Conservation (phyloP, 768 basidiomycete genomes). For the Leucosporidium creatinivorum region DNA sequence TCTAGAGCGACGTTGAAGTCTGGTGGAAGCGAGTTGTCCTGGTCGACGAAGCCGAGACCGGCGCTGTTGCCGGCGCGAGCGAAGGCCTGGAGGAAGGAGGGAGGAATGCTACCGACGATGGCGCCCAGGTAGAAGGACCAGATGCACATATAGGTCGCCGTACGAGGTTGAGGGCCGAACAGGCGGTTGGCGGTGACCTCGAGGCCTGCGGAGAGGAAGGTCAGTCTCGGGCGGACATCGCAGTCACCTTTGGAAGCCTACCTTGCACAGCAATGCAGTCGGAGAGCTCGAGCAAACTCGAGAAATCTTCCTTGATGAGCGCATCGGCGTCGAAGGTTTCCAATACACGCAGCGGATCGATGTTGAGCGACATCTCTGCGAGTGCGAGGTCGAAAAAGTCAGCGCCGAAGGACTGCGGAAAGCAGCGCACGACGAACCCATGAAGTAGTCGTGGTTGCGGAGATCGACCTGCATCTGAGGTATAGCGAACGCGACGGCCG, state of each 20-base stretch:
- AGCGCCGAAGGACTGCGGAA: not conserved
- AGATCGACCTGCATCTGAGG: slow-evolving; percentile 70
- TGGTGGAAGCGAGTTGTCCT: slow-evolving; percentile 68
- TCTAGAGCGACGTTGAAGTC: slow-evolving; percentile 57
- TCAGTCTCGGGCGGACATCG: not conserved
- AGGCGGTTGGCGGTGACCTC: slow-evolving; percentile 75
- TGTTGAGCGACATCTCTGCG: slow-evolving; percentile 68
- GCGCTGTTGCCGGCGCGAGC: slow-evolving; percentile 55
- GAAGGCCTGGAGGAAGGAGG: slow-evolving; percentile 52
- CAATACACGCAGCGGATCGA: slow-evolving; percentile 54
- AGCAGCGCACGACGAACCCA: slow-evolving; percentile 53
- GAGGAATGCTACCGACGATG: slow-evolving; percentile 54
- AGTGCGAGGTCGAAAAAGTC: slow-evolving; percentile 33
- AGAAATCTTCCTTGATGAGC: slow-evolving; percentile 25
- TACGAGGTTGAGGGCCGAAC: slow-evolving; percentile 79
- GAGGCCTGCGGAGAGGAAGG: slow-evolving; percentile 50
- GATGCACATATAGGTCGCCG: slow-evolving; percentile 78
- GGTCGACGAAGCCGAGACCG: slow-evolving; percentile 62
- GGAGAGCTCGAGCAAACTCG: not conserved
- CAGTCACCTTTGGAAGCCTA: not conserved
- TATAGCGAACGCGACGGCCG: slow-evolving; percentile 50
- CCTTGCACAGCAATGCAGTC: slow-evolving; percentile 8
- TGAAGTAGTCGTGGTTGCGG: slow-evolving; percentile 73
- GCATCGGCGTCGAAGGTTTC: slow-evolving; percentile 44
- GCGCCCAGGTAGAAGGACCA: slow-evolving; percentile 79